Evolutionary conservation across 805 yeast species (phyloP).

Genomic region (Ogataea polymorpha): DNA sequence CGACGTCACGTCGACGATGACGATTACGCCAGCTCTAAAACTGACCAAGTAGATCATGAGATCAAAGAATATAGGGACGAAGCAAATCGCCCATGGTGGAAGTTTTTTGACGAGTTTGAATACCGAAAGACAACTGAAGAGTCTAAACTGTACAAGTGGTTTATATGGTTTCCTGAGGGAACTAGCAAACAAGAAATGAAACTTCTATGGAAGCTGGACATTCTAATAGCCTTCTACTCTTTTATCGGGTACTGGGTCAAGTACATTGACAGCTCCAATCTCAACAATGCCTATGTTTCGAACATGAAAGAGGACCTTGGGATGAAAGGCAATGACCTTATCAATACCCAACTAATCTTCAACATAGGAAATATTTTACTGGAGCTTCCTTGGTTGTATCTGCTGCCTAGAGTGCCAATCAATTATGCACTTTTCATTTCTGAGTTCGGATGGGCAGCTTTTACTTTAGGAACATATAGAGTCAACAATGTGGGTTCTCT

Average conservation of each 20-base stretch:
- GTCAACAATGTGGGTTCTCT: slow-evolving; percentile 49
- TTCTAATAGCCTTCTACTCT: slow-evolving; percentile 52
- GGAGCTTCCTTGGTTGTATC: slow-evolving; percentile 60
- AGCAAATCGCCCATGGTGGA: slow-evolving; percentile 52
- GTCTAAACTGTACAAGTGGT: too few relatives aligned
- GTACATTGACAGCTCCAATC: slow-evolving; percentile 57
- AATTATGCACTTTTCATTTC: slow-evolving; percentile 45
- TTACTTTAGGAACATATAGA: slow-evolving; percentile 55
- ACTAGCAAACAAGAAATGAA: slow-evolving; percentile 48
- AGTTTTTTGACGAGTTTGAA: slow-evolving; percentile 60
- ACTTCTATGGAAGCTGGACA: slow-evolving; percentile 51
- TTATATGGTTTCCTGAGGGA: slow-evolving; percentile 49
- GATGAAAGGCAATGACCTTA: slow-evolving; percentile 61
- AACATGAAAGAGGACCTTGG: slow-evolving; percentile 57
- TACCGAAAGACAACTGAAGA: slow-evolving; percentile 42
- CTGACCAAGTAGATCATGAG: too few relatives aligned
- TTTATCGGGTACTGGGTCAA: slow-evolving; percentile 68
- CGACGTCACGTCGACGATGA: too few relatives aligned
- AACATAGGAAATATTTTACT: slow-evolving; percentile 57
- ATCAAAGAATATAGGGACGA: too few relatives aligned
- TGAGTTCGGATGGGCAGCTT: slow-evolving; percentile 66
- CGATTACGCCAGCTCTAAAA: too few relatives aligned
- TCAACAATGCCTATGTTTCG: slow-evolving; percentile 64
- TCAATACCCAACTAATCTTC: slow-evolving; percentile 56
- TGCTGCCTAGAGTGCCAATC: slow-evolving; percentile 54